phyloP scores from a whole-genome alignment of 106 monocot genomes.

The Dioscorea zingiberensis region DNA sequence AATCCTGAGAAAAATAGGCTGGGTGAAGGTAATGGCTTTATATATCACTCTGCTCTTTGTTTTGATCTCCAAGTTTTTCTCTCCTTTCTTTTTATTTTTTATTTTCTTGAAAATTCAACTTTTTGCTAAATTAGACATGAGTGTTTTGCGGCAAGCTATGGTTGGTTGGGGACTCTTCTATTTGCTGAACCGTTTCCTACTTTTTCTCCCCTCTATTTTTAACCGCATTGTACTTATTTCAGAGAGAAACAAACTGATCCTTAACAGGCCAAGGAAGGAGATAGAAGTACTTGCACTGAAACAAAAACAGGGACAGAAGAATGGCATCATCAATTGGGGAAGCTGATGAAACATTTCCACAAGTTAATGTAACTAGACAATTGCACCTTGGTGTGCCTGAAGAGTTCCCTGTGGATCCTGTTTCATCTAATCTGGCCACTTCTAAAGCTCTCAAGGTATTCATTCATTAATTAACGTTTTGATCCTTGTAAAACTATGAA shows the following conservation, averaged over 20 bases:
- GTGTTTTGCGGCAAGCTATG: no score
- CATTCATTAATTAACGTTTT: background rate
- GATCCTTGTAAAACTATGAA: background rate
- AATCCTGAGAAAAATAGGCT: no score
- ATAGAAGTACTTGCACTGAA: background rate
- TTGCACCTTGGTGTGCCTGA: slow-evolving; percentile 24
- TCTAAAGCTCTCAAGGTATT: slow-evolving; percentile 24
- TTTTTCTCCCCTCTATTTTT: background rate
- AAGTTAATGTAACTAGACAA: slow-evolving; percentile 14
- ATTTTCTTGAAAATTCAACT: no score
- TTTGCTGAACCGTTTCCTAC: background rate
- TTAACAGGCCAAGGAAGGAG: background rate
- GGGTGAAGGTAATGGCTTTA: no score
- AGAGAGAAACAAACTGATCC: background rate
- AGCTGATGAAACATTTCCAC: slow-evolving; percentile 12
- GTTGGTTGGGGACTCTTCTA: background rate
- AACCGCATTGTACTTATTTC: background rate
- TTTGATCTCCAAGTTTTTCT: no score
- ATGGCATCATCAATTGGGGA: slow-evolving; percentile 3
- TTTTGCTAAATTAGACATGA: no score
- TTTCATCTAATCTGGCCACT: slow-evolving; percentile 22
- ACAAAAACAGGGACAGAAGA: background rate
- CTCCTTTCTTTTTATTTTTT: no score
- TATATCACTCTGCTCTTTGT: no score
- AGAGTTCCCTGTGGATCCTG: slow-evolving; percentile 31